Evolutionary conservation across 768 basidiomycete species (phyloP), one percentile per base, ranked within the genome.

Genomic region (Polyporus arcularius): DNA sequence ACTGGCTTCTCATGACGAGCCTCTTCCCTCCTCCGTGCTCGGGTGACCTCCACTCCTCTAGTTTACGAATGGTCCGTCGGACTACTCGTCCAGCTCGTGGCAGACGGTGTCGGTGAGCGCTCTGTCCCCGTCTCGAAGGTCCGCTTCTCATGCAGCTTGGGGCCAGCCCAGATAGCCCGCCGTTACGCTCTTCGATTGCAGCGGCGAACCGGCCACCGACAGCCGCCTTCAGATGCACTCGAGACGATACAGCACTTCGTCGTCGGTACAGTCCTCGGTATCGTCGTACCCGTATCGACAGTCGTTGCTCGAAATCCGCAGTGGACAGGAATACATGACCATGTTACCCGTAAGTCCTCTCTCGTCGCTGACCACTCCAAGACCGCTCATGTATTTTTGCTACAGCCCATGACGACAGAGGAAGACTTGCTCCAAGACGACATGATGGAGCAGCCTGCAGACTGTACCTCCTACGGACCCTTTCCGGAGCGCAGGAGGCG

Each of bases 321-420:
- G 60, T 41, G 65, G 60, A 18, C 53, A 55, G 10, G 62, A 59
- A 42, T 64, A 52, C 52, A 48, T 67, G 28, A 55, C 53, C 15
- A 61, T 67, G 57, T 62, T 67, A 5, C 65, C 65, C 30, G 65
- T 64, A 16, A 28, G 52, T 42, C 11, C 15, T 3, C 16, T n/a
- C n/a, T 15, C 28, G 12, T 9, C 5, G n/a, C 18, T 53, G 30
- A 15, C 21, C 50, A 45, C 14, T 1, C 26, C 28, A 6, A 42
- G 40, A n/a, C 14, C 26, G 14, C 42, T 12, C 14, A 8, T 58
- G 18, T 18, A 3, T 26, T 10, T 32, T 4, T 47, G 21, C 7
- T 12, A 9, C 35, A 67, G 65, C 62, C 65, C 1, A 67, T 67
- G 65, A 58, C 62, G 4, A 63, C 65, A 7, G 65, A 62, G 38